These are phyloP conservation scores for Priceomyces carsonii DNA, from an alignment of 805 yeast species.

Conservation along the genomic window DNA sequence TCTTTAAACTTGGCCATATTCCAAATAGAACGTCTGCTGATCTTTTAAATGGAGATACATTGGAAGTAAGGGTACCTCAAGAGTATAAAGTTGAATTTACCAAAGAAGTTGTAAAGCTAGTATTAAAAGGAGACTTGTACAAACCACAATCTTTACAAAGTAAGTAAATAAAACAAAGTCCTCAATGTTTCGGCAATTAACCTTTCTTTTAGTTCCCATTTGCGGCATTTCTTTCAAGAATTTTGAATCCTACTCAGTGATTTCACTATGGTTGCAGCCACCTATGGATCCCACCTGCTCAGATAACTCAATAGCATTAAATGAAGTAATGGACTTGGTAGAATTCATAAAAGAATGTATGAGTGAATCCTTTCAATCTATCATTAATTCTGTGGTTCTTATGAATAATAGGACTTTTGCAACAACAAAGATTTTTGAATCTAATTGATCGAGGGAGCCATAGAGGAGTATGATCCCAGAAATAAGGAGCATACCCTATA, in stretches of 20 bases:
- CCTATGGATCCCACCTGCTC: constrained; percentile 1
- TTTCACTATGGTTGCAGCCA: constrained; percentile 19
- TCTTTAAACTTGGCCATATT: constrained; percentile 14
- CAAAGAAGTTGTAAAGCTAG: constrained; percentile 9
- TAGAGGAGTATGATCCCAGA: too few relatives aligned
- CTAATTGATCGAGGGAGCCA: too few relatives aligned
- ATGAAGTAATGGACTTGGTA: constrained; percentile 7
- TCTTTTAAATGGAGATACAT: constrained; percentile 14
- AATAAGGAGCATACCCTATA: too few relatives aligned
- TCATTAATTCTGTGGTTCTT: constrained; percentile 10
- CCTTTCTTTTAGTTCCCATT: constrained; percentile 12
- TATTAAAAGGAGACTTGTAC: constrained; percentile 13
- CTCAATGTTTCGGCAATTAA: constrained; percentile 3
- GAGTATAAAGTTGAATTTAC: constrained; percentile 11
- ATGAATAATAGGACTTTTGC: constrained; percentile 9
- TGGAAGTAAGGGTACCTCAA: constrained; percentile 17
- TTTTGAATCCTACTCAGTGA: constrained; percentile 10
- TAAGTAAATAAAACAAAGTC: constrained; percentile 5
- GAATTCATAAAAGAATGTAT: constrained; percentile 7
- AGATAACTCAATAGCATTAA: constrained; percentile 3
- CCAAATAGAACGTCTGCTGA: constrained; percentile 15
- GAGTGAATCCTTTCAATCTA: constrained; percentile 7
- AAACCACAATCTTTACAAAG: constrained; percentile 11
- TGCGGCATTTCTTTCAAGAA: constrained; percentile 15
- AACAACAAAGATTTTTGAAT: constrained; percentile 8